Evolutionary conservation across 768 basidiomycete species (phyloP), one percentile per base, ranked within the genome.

Genomic region (Chiua virens): DNA sequence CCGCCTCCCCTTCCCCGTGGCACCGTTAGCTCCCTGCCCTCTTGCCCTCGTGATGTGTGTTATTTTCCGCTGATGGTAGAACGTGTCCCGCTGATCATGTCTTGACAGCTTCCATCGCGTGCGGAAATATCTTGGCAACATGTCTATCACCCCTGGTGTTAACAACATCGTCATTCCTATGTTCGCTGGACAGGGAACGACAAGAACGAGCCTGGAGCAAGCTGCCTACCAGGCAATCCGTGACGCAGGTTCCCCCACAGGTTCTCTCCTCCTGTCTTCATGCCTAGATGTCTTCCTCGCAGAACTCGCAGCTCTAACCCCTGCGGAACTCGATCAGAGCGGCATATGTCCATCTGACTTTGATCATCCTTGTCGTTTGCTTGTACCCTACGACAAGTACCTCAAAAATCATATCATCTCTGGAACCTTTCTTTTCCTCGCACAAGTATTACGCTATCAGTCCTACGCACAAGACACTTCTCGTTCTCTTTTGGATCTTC

Each of bases 181-280:
- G 17, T 85, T 85, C 56, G 72, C 79, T 39, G 82, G 83, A 7
- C 83, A 85, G 58, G 83, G 80, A 3, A 73, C 76, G 4, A 44
- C 70, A 11, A 64, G 66, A 13, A 54, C 70, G 21, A 70, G 69
- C 42, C 54, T 71, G 23, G 46, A 54, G 15, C 61, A 65, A 28
- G 68, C 71, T 15, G 65, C 66, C 8, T 65, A 70, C 22, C 74
- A 74, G 58, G 75, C 76, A 7, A 48, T 76, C 20, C 63, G 57
- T 27, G 78, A 79, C 53, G 74, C 76, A 17, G 62, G 67, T 23
- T 73, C 75, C 13, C 64, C 75, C 5, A 60, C 67, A 2, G 79
- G 76, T 3, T 60, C 68, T 11, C 58, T 79, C 30, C 68, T 86
- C 27, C 69, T 83, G 28, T 68, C 75, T 3, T 75, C 81, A 1